These are phyloP conservation scores for Silene uniflora DNA, from an alignment of 148 eudicot genomes.

Conservation along the genomic window DNA sequence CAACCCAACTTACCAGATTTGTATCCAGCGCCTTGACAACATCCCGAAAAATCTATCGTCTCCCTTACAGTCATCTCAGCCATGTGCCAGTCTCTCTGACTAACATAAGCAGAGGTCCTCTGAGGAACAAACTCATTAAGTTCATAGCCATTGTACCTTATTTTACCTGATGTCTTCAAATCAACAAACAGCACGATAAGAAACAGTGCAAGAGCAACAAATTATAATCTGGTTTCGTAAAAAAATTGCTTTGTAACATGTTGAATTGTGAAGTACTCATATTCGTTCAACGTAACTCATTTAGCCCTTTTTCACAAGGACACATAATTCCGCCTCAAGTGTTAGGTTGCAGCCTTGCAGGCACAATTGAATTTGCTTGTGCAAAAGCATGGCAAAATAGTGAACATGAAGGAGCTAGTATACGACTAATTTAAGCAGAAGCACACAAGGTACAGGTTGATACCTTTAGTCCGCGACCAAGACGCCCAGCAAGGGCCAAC, in stretches of 20 bases:
- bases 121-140: constrained; percentile 80
- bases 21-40: constrained; percentile 80
- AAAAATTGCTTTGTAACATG: background rate
- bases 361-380: too few relatives aligned
- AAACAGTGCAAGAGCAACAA: background rate
- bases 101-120: constrained; percentile 80
- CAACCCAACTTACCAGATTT: constrained; percentile 50
- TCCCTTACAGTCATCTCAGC: constrained; percentile 95
- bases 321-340: background rate
- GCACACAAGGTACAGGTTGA: background rate
- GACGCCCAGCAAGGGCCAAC: constrained; percentile 87
- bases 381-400: too few relatives aligned
- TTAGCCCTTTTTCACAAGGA: background rate
- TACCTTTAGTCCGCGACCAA: constrained; percentile 67
- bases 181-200: constrained; percentile 25
- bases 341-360: background rate
- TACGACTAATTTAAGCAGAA: background rate
- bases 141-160: constrained; percentile 73
- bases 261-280: background rate
- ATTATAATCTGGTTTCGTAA: background rate
- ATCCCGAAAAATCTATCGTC: constrained; percentile 72
- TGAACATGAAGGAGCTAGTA: too few relatives aligned
- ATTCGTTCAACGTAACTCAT: background rate
- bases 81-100: constrained; percentile 86
- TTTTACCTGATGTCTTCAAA: constrained; percentile 68